Conservation (phyloP, 345 rosid species). For the Chamaenerion angustifolium region DNA sequence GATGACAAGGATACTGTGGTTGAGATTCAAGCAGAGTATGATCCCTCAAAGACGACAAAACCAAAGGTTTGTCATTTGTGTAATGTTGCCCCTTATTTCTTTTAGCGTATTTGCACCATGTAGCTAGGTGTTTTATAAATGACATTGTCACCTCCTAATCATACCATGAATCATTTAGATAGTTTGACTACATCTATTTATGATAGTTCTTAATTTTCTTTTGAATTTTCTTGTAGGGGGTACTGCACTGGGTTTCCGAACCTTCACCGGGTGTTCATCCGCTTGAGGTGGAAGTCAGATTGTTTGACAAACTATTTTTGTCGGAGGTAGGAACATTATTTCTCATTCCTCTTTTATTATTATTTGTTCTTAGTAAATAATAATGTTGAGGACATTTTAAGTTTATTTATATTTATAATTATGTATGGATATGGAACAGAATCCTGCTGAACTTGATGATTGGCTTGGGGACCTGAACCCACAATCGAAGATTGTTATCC, state of each 20-base stretch:
- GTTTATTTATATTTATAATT: background rate
- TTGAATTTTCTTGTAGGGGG: slow-evolving; percentile 43
- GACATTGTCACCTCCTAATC: no score
- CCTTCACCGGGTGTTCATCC: slow-evolving; percentile 54
- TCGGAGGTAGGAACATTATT: slow-evolving; percentile 42
- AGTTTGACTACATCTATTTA: no score
- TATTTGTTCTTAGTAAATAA: background rate
- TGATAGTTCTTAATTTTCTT: no score
- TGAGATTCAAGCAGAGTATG: slow-evolving; percentile 77
- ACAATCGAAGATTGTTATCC: slow-evolving; percentile 46
- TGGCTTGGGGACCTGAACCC: slow-evolving; percentile 78
- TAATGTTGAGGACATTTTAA: background rate
- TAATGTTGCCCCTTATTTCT: no score
- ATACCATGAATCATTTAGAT: no score
- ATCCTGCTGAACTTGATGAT: slow-evolving; percentile 68
- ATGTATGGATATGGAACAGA: slow-evolving; percentile 34
- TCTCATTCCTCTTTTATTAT: background rate
- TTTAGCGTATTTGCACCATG: no score
- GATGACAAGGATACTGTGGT: slow-evolving; percentile 63
- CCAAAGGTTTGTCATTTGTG: slow-evolving; percentile 46
- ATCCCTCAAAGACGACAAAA: slow-evolving; percentile 66
- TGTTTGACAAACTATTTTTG: slow-evolving; percentile 75
- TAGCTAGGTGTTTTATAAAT: no score
- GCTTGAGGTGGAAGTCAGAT: slow-evolving; percentile 72
- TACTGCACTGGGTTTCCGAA: slow-evolving; percentile 91